These are phyloP conservation scores for Viola pubescens DNA, from an alignment of 441 rosid genomes.

Conservation along the genomic window DNA sequence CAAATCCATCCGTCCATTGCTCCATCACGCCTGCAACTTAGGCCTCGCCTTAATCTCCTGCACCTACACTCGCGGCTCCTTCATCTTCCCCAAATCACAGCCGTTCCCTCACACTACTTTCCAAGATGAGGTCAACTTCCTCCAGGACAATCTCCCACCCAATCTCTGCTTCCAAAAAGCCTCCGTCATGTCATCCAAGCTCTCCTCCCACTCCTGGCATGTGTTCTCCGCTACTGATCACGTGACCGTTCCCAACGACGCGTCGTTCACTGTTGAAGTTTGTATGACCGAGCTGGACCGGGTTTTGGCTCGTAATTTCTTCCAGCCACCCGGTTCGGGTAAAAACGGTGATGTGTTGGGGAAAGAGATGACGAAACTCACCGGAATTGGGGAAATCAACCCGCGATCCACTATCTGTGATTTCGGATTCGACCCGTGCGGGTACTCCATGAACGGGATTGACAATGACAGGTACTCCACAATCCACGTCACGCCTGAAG, in stretches of 20 bases:
- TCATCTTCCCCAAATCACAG: conserved; percentile 83
- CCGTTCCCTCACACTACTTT: conserved; percentile 88
- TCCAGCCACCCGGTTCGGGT: conserved; percentile 36
- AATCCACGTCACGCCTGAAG: conserved; percentile 94
- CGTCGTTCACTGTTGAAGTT: conserved; percentile 56
- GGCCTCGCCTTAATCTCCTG: conserved; percentile 57
- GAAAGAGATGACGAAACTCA: conserved; percentile 66
- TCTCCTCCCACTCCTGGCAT: conserved; percentile 71
- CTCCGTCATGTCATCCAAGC: conserved; percentile 63
- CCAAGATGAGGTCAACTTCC: conserved; percentile 58
- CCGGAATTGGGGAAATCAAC: conserved; percentile 61
- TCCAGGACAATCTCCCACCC: conserved; percentile 56
- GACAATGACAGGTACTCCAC: conserved; percentile 84
- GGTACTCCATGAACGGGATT: conserved; percentile 94
- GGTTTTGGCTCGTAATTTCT: conserved; percentile 54
- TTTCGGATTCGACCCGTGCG: conserved; percentile 91
- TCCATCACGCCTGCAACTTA: conserved; percentile 47
- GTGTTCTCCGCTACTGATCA: conserved; percentile 63
- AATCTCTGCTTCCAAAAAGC: conserved; percentile 59
- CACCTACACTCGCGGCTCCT: conserved; percentile 82
- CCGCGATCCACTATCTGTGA: conserved; percentile 68
- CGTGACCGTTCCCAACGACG: not conserved
- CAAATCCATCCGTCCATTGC: conserved; percentile 74
- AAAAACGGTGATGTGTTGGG: conserved; percentile 50
- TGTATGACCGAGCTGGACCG: conserved; percentile 95